These are phyloP conservation scores for Diversispora eburnea DNA, from an alignment of 192 early-diverging fungal genomes.

Conservation along the genomic window DNA sequence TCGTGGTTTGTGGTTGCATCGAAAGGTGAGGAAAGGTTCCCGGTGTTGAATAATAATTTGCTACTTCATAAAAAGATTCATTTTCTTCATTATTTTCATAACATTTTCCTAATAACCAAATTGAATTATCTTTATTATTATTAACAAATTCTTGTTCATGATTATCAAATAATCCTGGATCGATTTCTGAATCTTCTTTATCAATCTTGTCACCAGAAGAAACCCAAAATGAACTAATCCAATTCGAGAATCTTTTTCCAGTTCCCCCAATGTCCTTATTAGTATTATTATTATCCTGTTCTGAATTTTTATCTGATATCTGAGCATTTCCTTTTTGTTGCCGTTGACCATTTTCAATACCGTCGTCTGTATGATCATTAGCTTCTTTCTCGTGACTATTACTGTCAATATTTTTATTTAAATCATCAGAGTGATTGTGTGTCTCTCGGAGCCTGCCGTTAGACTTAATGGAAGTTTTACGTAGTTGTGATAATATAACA, in stretches of 20 bases:
- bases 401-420: background rate
- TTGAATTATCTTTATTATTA: conserved; percentile 1
- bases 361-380: background rate
- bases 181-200: conserved; percentile 22
- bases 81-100: conserved; percentile 32
- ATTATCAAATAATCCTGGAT: conserved; percentile 17
- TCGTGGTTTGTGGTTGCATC: background rate
- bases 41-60: conserved; percentile 18
- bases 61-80: background rate
- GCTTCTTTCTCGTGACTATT: background rate
- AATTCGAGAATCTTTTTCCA: conserved; percentile 13
- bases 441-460: conserved; percentile 10
- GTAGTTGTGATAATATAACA: no score
- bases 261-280: background rate
- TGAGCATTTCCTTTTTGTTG: background rate
- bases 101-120: conserved; percentile 36
- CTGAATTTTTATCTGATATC: no score
- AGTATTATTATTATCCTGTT: background rate
- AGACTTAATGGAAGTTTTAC: background rate
- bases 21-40: conserved; percentile 16
- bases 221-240: conserved; percentile 26
- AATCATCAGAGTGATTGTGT: background rate
- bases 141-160: background rate
- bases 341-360: background rate
- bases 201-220: background rate